Percentiles rank a stretch among this genome's conserved stretches.
Conservation (phyloP, 2,329 filamentous ascomycete genomes). For the Graphilbum sp. region DNA sequence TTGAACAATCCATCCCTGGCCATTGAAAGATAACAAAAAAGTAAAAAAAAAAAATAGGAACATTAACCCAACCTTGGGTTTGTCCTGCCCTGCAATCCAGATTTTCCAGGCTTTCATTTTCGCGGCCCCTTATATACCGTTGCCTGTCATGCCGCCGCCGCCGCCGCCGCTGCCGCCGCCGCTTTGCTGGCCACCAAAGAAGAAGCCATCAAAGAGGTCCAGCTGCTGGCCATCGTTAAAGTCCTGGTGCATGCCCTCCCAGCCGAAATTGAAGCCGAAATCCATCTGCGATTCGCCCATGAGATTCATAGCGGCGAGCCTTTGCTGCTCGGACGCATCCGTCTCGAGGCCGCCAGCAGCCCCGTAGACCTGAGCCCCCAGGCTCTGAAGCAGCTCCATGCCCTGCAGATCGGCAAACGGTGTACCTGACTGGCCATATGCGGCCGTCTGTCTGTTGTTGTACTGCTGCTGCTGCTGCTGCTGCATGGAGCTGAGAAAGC, state of each 20-base stretch:
- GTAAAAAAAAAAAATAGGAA: too few relatives aligned
- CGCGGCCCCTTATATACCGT: too few relatives aligned
- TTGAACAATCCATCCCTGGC: too few relatives aligned
- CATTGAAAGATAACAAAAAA: too few relatives aligned
- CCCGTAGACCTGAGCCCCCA: too few relatives aligned
- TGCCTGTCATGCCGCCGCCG: background rate
- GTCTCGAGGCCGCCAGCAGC: too few relatives aligned
- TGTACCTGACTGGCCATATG: slow-evolving; percentile 11
- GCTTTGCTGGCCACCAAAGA: slow-evolving; percentile 43
- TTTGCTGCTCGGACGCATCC: background rate
- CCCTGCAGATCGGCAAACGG: slow-evolving; percentile 32
- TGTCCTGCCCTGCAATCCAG: too few relatives aligned
- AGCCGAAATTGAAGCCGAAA: slow-evolving; percentile 50
- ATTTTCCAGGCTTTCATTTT: too few relatives aligned
- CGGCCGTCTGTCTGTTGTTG: slow-evolving; percentile 5
- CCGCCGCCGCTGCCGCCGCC: slow-evolving; percentile 12
- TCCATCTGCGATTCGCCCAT: slow-evolving; percentile 36
- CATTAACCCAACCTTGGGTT: too few relatives aligned
- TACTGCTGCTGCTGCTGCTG: slow-evolving; percentile 19
- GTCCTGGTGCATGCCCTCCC: slow-evolving; percentile 46
- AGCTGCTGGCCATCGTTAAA: slow-evolving; percentile 43
- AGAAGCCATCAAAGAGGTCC: slow-evolving; percentile 57
- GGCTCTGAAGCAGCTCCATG: slow-evolving; percentile 36
- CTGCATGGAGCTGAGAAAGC: slow-evolving; percentile 4
- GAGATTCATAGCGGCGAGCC: background rate